Base-by-base conservation (phyloP, 2,329 filamentous ascomycete genomes). In the Hypomyces rosellus region DNA sequence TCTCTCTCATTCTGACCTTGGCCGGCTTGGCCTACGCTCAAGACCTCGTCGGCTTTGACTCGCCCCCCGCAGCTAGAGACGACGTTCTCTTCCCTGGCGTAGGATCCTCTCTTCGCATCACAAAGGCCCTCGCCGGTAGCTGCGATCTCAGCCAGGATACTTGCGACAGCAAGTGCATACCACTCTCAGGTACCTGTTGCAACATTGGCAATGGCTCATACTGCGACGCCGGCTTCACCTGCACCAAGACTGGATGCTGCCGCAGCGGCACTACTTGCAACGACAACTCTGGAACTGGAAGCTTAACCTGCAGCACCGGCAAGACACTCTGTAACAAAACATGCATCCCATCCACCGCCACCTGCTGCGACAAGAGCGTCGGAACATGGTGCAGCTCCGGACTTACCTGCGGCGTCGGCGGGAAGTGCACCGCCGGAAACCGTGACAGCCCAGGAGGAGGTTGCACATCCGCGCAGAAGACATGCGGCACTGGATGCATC, bases 121-220 rank as follows among this genome's bases (percentile, higher is more conserved):
- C 60, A 34, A 47, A 54, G 33, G 55, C 52, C 44, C 37, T 55
- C 15, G 41, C 51, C 4, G 53, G 30, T 5, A 48, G 52, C 18
- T 67, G 65, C 45, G 48, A 50, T 8, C 5, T 50, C 5, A 48
- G 55, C 41, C 49, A 61, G 45, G 54, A 52, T 5, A 12, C 42
- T 12, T 69, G 67, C 43, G 65, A 63, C 46, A 50, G 16, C 45
- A 45, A 55, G 12, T 70, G 68, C 48, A 65, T 68, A 47, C 59
- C 61, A 14, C 15, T 51, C 13, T 46, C 46, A 11, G 59, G 54
- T 14, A 18, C 48, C n/a, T 70, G 68, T 55, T 65, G 63, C 55
- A 34, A 18, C 33, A 16, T 47, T 41, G 36, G 22, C 37, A 41
- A 47, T 34, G 44, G 49, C 30, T 20, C 45, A 37, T 48, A 36